Base-by-base conservation (phyloP, 495 filamentous ascomycete genomes). In the Letharia columbiana region DNA sequence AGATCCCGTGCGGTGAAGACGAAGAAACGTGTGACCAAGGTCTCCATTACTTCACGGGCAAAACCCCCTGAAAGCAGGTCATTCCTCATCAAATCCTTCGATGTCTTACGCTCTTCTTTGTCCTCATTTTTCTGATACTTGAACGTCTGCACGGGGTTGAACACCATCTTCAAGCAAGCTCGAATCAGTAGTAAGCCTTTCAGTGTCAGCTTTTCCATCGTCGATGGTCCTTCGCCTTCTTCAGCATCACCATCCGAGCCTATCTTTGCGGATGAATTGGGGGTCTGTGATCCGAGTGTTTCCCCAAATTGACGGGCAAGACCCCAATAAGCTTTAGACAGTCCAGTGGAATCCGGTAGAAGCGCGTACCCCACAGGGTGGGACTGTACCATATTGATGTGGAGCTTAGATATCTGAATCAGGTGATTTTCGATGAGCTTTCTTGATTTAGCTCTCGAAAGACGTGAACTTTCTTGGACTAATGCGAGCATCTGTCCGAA, bases 371-470 rank as follows among this genome's bases (percentile, higher is more conserved):
- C 87, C 8, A 87, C 86, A 13, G 91, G 87, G 71, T 93, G 91
- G 15, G 75, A 73, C 60, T 80, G 80, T 7, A 87, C 84, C 88
- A 97, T 93, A 50, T 91, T 86, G 33, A 94, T 79, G 74, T 97
- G 92, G 12, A 98, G 79, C 76, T 98, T 98, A 15, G 93, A 86
- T 58, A 96, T 86, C 73, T 96, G 93, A 60, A 95, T 72, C 11
- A 95, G 77, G 67, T 97, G 93, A 70, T 92, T 92, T 68, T 90
- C 89, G 40, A 75, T 65, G 31, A 66, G 23, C 15, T 40, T 45
- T 42, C 33, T 66, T 11, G 60, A 28, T 52, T 18, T 47, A 70
- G 8, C 73, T 72, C n/a, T 73, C 37, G 66, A 61, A 68, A 11
- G 68, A 66, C 20, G 54, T 33, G 65, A 31, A 50, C 33, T 33